Evolutionary conservation across 2,329 filamentous ascomycete genomes (phyloP), one percentile per base, ranked within the genome.

Genomic region (Dactylonectria macrodidyma): DNA sequence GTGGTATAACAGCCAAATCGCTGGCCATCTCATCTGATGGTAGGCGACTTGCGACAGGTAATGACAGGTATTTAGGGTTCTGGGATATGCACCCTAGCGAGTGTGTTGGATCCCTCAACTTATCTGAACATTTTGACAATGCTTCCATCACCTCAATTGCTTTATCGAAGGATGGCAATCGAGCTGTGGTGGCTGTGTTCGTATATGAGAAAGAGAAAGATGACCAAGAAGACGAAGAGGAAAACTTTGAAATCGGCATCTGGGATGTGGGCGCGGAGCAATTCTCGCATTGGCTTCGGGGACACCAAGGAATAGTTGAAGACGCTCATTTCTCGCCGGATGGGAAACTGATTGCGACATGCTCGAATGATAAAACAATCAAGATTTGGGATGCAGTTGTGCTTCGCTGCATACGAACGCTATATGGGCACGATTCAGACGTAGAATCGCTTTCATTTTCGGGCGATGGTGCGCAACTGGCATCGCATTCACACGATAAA

Each of bases 331-430:
- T 48, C 5, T 62, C 64, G 1, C 34, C 44, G 0, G 10, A 51
- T 48, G 58, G 52, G 12, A 52, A 22, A 5, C 3, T 54, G 10
- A 19, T 65, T 5, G 57, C 57, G 2, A 30, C 41, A 1, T 14
- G 22, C 12, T 50, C 41, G 1, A 1, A 3, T 2, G 14, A 52
- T 3, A 1, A 0, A 34, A 30, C 26, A 30, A 12, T 55, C 14
- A 50, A 46, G 16, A 6, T 66, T 1, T 66, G 59, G 64, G 38
- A 66, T 30, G 26, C 58, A 5, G n/a, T 5, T n/a, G 16, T 8
- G 41, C 7, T 2, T 8, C 7, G 16, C 8, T 44, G 41, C 16
- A n/a, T n/a, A 8, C 16, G 16, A 19, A 44, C 41, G 41, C 16
- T 44, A 1, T 3, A 19, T n/a, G 38, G 14, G 2, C 16, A 19